Evolutionary conservation across 768 basidiomycete genomes (phyloP).

Genomic region (Coprinopsis strossmayeri): DNA sequence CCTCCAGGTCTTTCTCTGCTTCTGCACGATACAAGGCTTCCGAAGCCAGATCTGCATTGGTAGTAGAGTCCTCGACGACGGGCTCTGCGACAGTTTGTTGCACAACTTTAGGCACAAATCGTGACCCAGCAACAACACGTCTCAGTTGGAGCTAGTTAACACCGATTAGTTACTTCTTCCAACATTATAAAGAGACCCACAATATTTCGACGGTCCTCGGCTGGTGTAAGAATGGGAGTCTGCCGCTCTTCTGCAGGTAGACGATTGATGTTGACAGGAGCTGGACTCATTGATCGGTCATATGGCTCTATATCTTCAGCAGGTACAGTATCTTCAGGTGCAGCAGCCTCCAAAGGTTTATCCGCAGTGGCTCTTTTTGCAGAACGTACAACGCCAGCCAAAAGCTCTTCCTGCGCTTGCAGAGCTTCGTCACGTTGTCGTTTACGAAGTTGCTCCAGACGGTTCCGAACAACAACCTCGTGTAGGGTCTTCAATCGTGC

Average conservation of each 20-base stretch:
- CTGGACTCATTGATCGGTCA: conserved; percentile 80
- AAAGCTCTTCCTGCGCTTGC: conserved; percentile 85
- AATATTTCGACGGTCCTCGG: conserved; percentile 55
- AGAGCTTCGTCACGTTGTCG: conserved; percentile 94
- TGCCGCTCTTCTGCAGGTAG: conserved; percentile 74
- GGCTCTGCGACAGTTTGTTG: conserved; percentile 53
- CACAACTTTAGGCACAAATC: conserved; percentile 77
- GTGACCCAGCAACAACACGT: conserved; percentile 73
- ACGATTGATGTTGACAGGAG: conserved; percentile 63
- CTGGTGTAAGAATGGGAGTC: conserved; percentile 67
- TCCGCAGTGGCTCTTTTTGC: conserved; percentile 32
- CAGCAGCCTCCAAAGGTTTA: conserved; percentile 27
- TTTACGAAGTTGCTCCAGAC: conserved; percentile 92
- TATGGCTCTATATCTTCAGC: conserved; percentile 75
- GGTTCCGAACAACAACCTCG: conserved; percentile 94
- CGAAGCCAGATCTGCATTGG: conserved; percentile 71
- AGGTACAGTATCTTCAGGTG: conserved; percentile 26
- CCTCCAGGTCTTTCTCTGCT: conserved; percentile 88
- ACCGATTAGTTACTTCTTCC: no score
- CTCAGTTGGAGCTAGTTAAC: conserved; percentile 67
- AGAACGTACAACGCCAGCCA: conserved; percentile 67
- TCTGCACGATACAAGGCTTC: conserved; percentile 90
- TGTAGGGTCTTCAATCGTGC: conserved; percentile 89
- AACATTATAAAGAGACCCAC: conserved; percentile 41
- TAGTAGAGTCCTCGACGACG: conserved; percentile 50